Percentiles rank a stretch among this genome's conserved stretches.
phyloP scores from a whole-genome alignment of 1,284 basidiomycete species.

The Porogramme epimiltina region DNA sequence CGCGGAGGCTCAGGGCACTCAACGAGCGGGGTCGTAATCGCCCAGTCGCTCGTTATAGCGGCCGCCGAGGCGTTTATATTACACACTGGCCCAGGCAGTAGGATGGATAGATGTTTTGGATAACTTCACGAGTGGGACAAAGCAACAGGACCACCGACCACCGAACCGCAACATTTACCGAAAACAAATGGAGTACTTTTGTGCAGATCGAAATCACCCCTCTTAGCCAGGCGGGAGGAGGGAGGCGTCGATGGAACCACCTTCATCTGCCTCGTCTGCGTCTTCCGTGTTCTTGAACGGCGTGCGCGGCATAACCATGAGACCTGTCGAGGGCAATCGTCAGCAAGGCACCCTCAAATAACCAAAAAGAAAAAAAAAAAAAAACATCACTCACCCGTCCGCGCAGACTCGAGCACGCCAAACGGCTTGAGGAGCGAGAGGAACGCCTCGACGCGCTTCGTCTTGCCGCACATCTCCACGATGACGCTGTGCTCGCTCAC shows the following conservation, averaged over 20 bases:
- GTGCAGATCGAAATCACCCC: neutral
- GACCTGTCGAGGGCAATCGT: slow-evolving; percentile 47
- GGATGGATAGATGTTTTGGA: too few species aligned
- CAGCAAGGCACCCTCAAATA: neutral
- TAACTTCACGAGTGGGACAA: too few species aligned
- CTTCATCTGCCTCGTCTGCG: slow-evolving; percentile 49
- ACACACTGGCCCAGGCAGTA: neutral
- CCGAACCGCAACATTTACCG: neutral
- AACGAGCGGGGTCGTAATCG: too few species aligned
- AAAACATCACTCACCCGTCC: slow-evolving; percentile 64
- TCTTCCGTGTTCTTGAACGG: slow-evolving; percentile 78
- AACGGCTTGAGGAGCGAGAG: slow-evolving; percentile 92
- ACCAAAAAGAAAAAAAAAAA: neutral
- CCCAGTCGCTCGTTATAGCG: too few species aligned
- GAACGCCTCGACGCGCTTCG: slow-evolving; percentile 90
- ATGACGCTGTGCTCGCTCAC: slow-evolving; percentile 94
- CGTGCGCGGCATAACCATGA: slow-evolving; percentile 96
- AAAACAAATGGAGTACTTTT: slow-evolving; percentile 11
- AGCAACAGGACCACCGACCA: too few species aligned
- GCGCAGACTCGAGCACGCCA: slow-evolving; percentile 79
- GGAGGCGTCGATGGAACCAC: slow-evolving; percentile 75
- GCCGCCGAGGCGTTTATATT: too few species aligned
- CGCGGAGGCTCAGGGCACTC: slow-evolving; percentile 34
- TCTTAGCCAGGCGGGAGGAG: slow-evolving; percentile 87
- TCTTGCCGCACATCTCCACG: slow-evolving; percentile 95